Percentiles rank a stretch among this genome's conserved stretches.
phyloP scores from a whole-genome alignment of 805 yeast species.

The Tetrapisispora iriomotensis region DNA sequence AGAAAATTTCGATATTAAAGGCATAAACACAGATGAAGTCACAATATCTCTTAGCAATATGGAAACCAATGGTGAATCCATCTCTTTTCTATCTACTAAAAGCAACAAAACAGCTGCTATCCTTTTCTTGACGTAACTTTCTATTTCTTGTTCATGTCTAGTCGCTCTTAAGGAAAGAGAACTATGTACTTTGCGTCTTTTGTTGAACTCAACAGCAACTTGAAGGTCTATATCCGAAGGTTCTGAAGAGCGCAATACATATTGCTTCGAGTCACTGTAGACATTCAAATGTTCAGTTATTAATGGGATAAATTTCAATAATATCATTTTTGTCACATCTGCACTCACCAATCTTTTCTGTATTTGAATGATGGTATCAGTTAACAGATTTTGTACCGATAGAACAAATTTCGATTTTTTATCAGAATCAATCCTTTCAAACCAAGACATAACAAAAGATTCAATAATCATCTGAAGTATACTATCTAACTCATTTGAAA shows the following conservation, averaged over 20 bases:
- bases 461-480: slow-evolving; percentile 38
- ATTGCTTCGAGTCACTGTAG: slow-evolving; percentile 36
- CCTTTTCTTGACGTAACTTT: slow-evolving; percentile 38
- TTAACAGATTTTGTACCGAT: slow-evolving; percentile 35
- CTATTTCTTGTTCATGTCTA: slow-evolving; percentile 35
- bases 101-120: slow-evolving; percentile 35
- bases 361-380: slow-evolving; percentile 34
- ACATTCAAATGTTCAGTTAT: slow-evolving; percentile 52
- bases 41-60: slow-evolving; percentile 55
- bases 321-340: slow-evolving; percentile 49
- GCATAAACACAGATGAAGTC: slow-evolving; percentile 45
- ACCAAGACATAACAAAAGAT: slow-evolving; percentile 54
- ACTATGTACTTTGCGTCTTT: slow-evolving; percentile 42
- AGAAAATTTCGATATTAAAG: slow-evolving; percentile 41
- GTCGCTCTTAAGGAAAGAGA: slow-evolving; percentile 35
- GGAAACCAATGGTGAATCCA: slow-evolving; percentile 37
- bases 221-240: slow-evolving; percentile 30
- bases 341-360: slow-evolving; percentile 33
- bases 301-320: slow-evolving; percentile 52
- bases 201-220: slow-evolving; percentile 33
- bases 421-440: slow-evolving; percentile 30
- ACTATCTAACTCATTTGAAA: slow-evolving; percentile 36
- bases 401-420: slow-evolving; percentile 29
- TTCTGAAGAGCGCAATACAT: slow-evolving; percentile 11
- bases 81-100: slow-evolving; percentile 38